These are phyloP conservation scores for Striga asiatica DNA, from an alignment of 257 asterid species.

Conservation along the genomic window DNA sequence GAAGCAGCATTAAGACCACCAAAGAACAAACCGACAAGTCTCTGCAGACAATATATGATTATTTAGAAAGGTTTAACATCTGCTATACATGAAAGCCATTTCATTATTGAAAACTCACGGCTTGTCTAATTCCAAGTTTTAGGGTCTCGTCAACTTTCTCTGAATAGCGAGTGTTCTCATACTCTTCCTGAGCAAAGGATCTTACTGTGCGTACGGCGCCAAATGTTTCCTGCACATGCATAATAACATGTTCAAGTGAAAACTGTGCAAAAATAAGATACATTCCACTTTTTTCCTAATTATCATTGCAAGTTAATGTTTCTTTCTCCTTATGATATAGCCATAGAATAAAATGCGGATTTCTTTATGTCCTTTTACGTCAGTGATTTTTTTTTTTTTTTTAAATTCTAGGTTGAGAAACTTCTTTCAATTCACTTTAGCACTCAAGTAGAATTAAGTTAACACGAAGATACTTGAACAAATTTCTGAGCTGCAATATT, in stretches of 20 bases:
- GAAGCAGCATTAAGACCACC: slow-evolving; percentile 55
- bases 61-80: not conserved
- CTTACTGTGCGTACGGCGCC: slow-evolving; percentile 60
- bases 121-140: slow-evolving; percentile 53
- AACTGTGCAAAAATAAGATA: not conserved
- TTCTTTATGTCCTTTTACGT: not conserved
- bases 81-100: too few species aligned
- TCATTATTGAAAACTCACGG: slow-evolving; percentile 29
- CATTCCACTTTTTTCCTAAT: not conserved
- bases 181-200: slow-evolving; percentile 56
- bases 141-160: slow-evolving; percentile 53
- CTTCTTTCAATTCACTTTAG: not conserved
- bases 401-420: not conserved
- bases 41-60: slow-evolving; percentile 23
- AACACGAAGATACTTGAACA: not conserved
- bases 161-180: slow-evolving; percentile 39
- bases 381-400: not conserved
- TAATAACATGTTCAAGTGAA: not conserved
- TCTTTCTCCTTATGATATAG: not conserved
- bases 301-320: not conserved
- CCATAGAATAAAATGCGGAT: not conserved
- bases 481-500: not conserved
- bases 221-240: slow-evolving; percentile 50
- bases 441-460: not conserved
- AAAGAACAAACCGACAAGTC: slow-evolving; percentile 38